Conservation (phyloP, 2,329 filamentous ascomycete species). For the Reticulascus tulasneorum region DNA sequence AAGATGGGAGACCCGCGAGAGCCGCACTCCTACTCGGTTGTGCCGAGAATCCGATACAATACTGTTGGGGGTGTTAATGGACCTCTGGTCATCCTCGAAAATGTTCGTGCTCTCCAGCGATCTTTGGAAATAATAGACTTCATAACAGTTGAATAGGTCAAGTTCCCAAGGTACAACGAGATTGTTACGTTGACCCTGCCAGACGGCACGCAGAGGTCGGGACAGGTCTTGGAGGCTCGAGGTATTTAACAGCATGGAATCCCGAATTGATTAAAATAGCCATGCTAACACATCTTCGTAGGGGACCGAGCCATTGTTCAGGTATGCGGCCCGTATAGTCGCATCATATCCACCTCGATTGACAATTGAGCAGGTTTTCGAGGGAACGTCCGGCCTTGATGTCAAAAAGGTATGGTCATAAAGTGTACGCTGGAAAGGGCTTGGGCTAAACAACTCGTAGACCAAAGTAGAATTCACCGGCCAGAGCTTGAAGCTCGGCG, state of each 20-base stretch:
- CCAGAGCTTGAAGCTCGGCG: conserved; percentile 95
- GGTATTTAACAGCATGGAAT: conserved; percentile 52
- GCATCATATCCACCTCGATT: conserved; percentile 16
- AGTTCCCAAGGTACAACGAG: conserved; percentile 96
- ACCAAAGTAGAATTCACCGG: conserved; percentile 97
- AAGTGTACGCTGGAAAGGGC: background rate
- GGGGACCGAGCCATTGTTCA: conserved; percentile 93
- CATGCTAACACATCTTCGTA: conserved; percentile 32
- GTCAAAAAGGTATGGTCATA: conserved; percentile 82
- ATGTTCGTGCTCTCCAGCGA: conserved; percentile 56
- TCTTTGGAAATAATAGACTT: conserved; percentile 6
- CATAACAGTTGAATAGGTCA: conserved; percentile 59
- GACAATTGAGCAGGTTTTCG: conserved; percentile 70
- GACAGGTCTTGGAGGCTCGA: conserved; percentile 96
- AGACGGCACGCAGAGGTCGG: conserved; percentile 89
- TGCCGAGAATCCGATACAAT: conserved; percentile 80
- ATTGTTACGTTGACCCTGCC: conserved; percentile 94
- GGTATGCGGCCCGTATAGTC: conserved; percentile 46
- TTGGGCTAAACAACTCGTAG: conserved; percentile 39
- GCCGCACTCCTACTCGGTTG: conserved; percentile 56
- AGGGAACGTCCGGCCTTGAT: conserved; percentile 95
- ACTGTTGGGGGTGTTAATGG: conserved; percentile 98
- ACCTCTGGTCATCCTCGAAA: conserved; percentile 94
- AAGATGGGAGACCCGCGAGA: conserved; percentile 54
- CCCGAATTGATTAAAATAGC: conserved; percentile 9